Percentiles rank a stretch among this genome's conserved stretches.
phyloP scores from a whole-genome alignment of 805 yeast genomes.

The Tetrapisispora fleetii region DNA sequence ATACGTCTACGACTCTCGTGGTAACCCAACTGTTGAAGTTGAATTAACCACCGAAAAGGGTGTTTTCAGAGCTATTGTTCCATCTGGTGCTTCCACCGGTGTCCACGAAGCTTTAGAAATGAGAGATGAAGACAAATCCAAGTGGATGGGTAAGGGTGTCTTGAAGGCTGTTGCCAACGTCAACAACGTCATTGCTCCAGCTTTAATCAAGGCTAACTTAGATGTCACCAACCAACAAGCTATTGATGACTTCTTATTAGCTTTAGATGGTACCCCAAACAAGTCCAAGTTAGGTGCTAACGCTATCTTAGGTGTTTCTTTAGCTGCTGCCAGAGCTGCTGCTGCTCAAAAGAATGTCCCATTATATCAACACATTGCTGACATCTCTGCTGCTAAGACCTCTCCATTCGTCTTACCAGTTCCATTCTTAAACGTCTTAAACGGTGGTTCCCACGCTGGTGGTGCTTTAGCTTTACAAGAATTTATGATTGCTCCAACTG shows the following conservation, averaged over 20 bases:
- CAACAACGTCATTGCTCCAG: conserved; percentile 91
- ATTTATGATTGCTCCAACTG: conserved; percentile 97
- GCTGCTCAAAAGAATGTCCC: conserved; percentile 94
- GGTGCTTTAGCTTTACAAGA: conserved; percentile 98
- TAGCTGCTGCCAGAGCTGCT: conserved; percentile 96
- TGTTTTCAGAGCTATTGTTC: conserved; percentile 92
- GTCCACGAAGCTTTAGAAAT: conserved; percentile 96
- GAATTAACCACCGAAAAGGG: conserved; percentile 91
- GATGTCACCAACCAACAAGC: conserved; percentile 82
- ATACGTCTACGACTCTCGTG: conserved; percentile 98
- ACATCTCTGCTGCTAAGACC: conserved; percentile 56
- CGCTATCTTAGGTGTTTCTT: conserved; percentile 96
- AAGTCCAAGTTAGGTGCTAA: conserved; percentile 97
- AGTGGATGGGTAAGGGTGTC: conserved; percentile 99
- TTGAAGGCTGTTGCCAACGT: conserved; percentile 94
- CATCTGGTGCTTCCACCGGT: conserved; percentile 99
- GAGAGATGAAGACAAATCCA: conserved; percentile 95
- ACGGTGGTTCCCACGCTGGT: conserved; percentile 99
- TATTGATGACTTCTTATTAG: conserved; percentile 74
- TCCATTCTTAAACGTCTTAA: conserved; percentile 97
- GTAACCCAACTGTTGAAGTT: conserved; percentile 99
- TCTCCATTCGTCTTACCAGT: conserved; percentile 93
- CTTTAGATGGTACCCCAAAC: conserved; percentile 95
- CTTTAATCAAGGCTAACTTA: conserved; percentile 66
- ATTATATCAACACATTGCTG: conserved; percentile 84